Percentiles rank a stretch among this genome's conserved stretches.
Conservation (phyloP, 805 yeast species). For the Metschnikowia picachoensis region DNA sequence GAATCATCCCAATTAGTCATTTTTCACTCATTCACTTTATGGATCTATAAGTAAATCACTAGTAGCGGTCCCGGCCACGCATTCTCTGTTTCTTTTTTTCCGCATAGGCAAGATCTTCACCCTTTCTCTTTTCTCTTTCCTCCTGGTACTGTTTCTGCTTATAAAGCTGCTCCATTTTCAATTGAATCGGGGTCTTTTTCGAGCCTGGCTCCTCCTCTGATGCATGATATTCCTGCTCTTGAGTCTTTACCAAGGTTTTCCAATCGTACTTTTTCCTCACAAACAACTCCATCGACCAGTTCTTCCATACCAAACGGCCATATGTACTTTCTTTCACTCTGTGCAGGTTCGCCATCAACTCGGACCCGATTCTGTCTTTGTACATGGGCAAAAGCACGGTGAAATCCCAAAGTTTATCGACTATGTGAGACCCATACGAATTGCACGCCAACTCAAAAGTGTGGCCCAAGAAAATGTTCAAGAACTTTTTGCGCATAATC, state of each 20-base stretch:
- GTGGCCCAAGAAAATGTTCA: slow-evolving; percentile 58
- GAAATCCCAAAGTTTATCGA: slow-evolving; percentile 80
- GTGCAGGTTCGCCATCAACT: slow-evolving; percentile 54
- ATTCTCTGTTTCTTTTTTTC: slow-evolving; percentile 12
- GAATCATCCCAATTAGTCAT: too few species aligned
- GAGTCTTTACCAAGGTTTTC: slow-evolving; percentile 58
- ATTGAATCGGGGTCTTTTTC: slow-evolving; percentile 37
- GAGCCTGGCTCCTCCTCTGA: slow-evolving; percentile 16
- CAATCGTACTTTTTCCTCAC: slow-evolving; percentile 74
- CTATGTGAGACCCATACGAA: slow-evolving; percentile 87
- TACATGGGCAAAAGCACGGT: slow-evolving; percentile 74
- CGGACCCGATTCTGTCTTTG: slow-evolving; percentile 80
- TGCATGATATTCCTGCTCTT: slow-evolving; percentile 30
- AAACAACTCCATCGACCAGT: slow-evolving; percentile 86
- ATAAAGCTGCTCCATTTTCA: slow-evolving; percentile 37
- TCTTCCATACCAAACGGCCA: slow-evolving; percentile 92
- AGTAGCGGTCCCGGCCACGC: slow-evolving; percentile 13
- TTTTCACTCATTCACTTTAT: neutral
- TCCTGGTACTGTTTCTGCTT: slow-evolving; percentile 28
- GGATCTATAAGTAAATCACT: neutral
- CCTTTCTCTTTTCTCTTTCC: slow-evolving; percentile 26
- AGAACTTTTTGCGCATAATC: slow-evolving; percentile 60
- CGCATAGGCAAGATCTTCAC: slow-evolving; percentile 17
- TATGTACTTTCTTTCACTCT: slow-evolving; percentile 79
- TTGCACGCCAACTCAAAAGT: slow-evolving; percentile 67